Evolutionary conservation across 2,329 filamentous ascomycete species (phyloP), one percentile per base, ranked within the genome.

Genomic region (Venturia aucupariae): DNA sequence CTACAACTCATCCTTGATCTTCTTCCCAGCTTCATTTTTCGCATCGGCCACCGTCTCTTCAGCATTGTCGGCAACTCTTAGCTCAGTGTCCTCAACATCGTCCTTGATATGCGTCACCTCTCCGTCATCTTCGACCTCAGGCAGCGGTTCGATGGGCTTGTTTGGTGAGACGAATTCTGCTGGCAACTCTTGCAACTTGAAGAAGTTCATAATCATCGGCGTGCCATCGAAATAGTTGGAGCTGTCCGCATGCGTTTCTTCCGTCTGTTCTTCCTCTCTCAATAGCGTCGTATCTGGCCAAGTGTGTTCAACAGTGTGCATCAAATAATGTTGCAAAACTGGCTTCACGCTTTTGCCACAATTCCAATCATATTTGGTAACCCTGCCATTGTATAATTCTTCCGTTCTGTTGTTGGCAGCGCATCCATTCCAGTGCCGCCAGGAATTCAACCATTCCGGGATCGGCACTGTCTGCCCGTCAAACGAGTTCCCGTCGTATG

Each of bases 401-500:
- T 48, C 35, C 27, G 38, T 44, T 11, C 24, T 44, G 15, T 48
- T 54, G 11, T 39, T 24, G 7, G n/a, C 22, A 15, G 42, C 42
- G 22, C 61, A 62, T 30, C 35, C 35, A 19, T 62, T 62, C 41
- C 61, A 44, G 10, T 54, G 13, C 41, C 41, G 30, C 61, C 61
- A 62, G 22, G 24, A 32, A 15, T 62, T 39, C 32, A 62, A 35
- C 61, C 61, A 62, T 13, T 51, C 61, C 15, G 42, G 19, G 6
- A 62, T 24, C 22, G 30, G 38, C 41, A 46, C 39, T 13, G 61
- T 62, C 24, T 17, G 24, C n/a, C 46, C 61, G 48, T 62, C 42
- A n/a, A 48, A 48, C 8, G 61, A 48, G 35, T 54, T 27, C 1
- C 81, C 81, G 2, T 70, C 65, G 65, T 82, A 83, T 0, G 71